Conservation (phyloP, 192 early-diverging fungal species). For the Umbelopsis sp. region DNA sequence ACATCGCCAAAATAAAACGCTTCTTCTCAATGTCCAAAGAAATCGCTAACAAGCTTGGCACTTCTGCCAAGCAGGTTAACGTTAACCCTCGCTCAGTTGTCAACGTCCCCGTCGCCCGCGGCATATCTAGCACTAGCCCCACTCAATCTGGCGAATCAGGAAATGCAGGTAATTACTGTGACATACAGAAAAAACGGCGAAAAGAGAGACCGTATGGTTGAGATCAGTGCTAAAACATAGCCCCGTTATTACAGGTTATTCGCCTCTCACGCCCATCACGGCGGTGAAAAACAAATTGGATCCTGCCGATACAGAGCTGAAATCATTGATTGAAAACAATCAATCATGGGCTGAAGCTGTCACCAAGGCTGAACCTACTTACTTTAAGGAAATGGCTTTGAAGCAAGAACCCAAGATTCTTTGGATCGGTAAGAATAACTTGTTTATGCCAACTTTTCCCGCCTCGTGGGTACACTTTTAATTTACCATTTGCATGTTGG, state of each 20-base stretch:
- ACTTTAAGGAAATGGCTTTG: conserved; percentile 72
- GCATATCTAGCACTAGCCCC: neutral
- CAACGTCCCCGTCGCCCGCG: neutral
- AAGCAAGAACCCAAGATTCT: conserved; percentile 84
- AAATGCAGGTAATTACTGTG: neutral
- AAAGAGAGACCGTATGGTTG: too few relatives aligned
- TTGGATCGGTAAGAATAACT: conserved; percentile 70
- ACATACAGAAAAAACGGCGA: too few relatives aligned
- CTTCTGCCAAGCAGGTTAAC: neutral
- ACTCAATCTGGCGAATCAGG: neutral
- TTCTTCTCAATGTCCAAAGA: conserved; percentile 19
- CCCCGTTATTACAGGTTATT: neutral
- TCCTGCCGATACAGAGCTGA: conserved; percentile 23
- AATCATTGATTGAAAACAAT: conserved; percentile 56
- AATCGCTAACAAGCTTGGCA: conserved; percentile 3
- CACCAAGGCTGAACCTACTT: conserved; percentile 61
- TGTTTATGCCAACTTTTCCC: neutral
- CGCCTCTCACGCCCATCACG: conserved; percentile 11
- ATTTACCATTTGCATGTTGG: neutral
- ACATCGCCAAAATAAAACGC: conserved; percentile 18
- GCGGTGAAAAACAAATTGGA: conserved; percentile 29
- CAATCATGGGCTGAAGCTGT: conserved; percentile 63
- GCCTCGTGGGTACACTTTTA: neutral
- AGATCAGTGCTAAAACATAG: neutral
- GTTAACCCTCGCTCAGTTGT: neutral